A percentile compares a stretch with the other conserved stretches of the same genome.
Evolutionary conservation across 164 flowering plant species (phyloP).

Genomic region (Tetrastigma voinierianum): DNA sequence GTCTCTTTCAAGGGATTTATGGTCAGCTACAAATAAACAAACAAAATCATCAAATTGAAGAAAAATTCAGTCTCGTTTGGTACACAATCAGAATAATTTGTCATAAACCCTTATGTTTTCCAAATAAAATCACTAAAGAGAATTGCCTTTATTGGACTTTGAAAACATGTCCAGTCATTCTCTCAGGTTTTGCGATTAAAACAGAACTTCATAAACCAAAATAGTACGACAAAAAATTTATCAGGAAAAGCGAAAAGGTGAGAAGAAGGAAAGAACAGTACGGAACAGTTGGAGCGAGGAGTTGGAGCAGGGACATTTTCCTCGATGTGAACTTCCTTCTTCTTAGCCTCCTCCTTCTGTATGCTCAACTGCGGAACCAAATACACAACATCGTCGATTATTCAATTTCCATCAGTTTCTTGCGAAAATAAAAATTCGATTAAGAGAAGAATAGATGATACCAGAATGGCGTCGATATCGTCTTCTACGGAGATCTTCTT

Average conservation of each 20-base stretch:
- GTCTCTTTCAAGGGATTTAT: constrained; percentile 92
- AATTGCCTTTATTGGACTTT: no score
- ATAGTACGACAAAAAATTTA: not conserved
- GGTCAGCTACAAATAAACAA: constrained; percentile 45
- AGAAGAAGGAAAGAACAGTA: constrained; percentile 18
- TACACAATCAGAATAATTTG: not conserved
- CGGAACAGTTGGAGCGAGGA: constrained; percentile 90
- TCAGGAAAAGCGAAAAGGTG: not conserved
- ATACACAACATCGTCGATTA: not conserved
- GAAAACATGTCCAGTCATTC: no score
- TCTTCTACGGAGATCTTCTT: constrained; percentile 86
- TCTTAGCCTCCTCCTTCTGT: constrained; percentile 96
- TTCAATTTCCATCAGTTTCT: no score
- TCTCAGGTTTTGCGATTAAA: no score
- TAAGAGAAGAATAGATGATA: constrained; percentile 12
- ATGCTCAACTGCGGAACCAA: constrained; percentile 60
- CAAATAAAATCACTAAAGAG: no score
- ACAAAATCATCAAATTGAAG: constrained; percentile 1
- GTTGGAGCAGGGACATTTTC: constrained; percentile 92
- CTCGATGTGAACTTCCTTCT: constrained; percentile 89
- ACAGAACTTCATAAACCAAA: no score
- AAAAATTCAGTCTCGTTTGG: not conserved
- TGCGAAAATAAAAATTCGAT: not conserved
- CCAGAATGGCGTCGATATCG: constrained; percentile 95
- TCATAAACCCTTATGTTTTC: no score